Conservation (phyloP, 2,329 filamentous ascomycete genomes). For the Grosmannia penicillata region DNA sequence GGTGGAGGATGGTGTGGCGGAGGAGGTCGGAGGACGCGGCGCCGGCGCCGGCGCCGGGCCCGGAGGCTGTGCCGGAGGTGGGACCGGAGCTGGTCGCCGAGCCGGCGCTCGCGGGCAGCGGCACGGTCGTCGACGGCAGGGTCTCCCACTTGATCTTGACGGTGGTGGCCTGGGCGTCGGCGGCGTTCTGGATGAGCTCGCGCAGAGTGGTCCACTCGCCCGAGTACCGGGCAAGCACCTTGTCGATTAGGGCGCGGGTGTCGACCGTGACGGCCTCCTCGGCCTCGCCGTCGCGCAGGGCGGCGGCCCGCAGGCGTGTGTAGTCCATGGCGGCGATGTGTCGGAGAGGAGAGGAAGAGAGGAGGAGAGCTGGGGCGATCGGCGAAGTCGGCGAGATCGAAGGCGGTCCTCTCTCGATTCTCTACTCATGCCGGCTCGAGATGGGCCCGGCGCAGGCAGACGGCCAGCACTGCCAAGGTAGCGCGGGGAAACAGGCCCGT, state of each 20-base stretch:
- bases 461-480: too few relatives aligned
- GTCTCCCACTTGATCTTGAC: conserved; percentile 91
- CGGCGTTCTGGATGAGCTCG: conserved; percentile 97
- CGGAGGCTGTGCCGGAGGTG: too few relatives aligned
- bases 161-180: conserved; percentile 80
- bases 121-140: conserved; percentile 63
- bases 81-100: neutral
- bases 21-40: conserved; percentile 43
- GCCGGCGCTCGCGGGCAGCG: conserved; percentile 39
- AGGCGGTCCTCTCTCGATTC: too few relatives aligned
- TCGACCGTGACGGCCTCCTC: conserved; percentile 98
- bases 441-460: too few relatives aligned
- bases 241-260: conserved; percentile 91
- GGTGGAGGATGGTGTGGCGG: conserved; percentile 71
- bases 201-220: conserved; percentile 85
- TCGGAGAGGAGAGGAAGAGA: neutral
- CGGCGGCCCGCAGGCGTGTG: conserved; percentile 67
- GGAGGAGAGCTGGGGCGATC: neutral
- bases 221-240: conserved; percentile 89
- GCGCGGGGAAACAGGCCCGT: too few relatives aligned
- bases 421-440: too few relatives aligned
- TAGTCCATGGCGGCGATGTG: conserved; percentile 47
- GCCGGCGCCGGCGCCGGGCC: neutral
- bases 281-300: conserved; percentile 71
- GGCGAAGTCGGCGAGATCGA: too few relatives aligned